phyloP scores from a whole-genome alignment of 768 basidiomycete genomes.

The Hysterangium stoloniferum region DNA sequence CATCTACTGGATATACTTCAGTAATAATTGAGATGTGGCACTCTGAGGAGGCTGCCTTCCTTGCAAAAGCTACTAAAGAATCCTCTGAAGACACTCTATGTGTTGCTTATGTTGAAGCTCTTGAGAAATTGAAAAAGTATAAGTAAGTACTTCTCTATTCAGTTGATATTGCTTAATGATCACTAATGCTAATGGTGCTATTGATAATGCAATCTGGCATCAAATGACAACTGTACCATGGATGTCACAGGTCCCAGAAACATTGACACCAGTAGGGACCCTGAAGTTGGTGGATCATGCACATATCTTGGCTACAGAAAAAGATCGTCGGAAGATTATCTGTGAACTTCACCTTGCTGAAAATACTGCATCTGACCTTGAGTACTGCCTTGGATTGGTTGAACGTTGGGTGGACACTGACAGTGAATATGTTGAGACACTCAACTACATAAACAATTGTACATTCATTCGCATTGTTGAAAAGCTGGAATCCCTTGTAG shows the following conservation, averaged over 20 bases:
- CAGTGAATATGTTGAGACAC: constrained; percentile 11
- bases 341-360: constrained; percentile 12
- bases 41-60: not conserved
- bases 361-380: constrained; percentile 9
- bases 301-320: not conserved
- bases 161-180: not conserved
- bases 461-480: constrained; percentile 20
- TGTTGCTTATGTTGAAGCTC: not conserved
- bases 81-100: not conserved
- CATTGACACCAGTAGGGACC: not conserved
- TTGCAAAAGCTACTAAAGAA: not conserved
- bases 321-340: constrained; percentile 5
- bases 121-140: not conserved
- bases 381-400: constrained; percentile 12
- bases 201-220: not conserved
- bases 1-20: not conserved
- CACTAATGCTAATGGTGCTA: not conserved
- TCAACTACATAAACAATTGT: constrained; percentile 10
- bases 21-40: not conserved
- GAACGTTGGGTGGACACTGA: constrained; percentile 13
- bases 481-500: constrained; percentile 23
- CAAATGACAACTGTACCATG: constrained; percentile 10
- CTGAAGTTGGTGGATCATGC: too few relatives aligned
- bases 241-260: not conserved
- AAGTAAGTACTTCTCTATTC: not conserved